Conservation (phyloP, 352 stramenopile genomes). For the Aphanomyces astaci region DNA sequence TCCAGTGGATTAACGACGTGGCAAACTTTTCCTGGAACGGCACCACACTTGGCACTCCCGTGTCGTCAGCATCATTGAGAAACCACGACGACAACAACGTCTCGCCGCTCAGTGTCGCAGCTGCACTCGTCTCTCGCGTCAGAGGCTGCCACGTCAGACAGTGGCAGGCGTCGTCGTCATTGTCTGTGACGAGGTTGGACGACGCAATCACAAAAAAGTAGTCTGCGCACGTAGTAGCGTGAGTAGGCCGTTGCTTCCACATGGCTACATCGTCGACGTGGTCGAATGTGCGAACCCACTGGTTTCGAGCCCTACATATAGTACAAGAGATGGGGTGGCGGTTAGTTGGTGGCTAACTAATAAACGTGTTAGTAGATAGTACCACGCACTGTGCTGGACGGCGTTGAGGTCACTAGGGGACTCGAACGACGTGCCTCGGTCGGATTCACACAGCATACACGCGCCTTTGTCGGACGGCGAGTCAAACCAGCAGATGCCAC, state of each 20-base stretch:
- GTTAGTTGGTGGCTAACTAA: too few relatives aligned
- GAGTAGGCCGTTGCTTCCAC: neutral
- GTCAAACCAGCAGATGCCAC: slow-evolving; percentile 1
- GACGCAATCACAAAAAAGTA: neutral
- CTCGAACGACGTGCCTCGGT: neutral
- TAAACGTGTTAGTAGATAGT: too few relatives aligned
- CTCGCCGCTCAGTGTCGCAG: neutral
- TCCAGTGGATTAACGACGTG: slow-evolving; percentile 74
- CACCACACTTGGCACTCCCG: slow-evolving; percentile 14
- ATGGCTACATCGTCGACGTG: neutral
- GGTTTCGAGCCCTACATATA: neutral
- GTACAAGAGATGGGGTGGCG: neutral
- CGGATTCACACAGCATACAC: neutral
- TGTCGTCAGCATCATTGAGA: neutral
- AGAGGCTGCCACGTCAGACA: neutral
- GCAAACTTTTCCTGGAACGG: slow-evolving; percentile 74
- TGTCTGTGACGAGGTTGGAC: too few relatives aligned
- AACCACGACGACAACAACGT: neutral
- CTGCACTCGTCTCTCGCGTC: neutral
- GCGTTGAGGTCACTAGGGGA: neutral
- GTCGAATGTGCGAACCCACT: neutral
- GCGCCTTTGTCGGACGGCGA: neutral
- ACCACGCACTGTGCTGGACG: neutral
- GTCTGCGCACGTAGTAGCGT: neutral
- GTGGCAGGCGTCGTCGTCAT: too few relatives aligned